These are phyloP conservation scores for Tylopilus plumbeoviolaceoides DNA, from an alignment of 768 basidiomycete genomes.

Conservation along the genomic window DNA sequence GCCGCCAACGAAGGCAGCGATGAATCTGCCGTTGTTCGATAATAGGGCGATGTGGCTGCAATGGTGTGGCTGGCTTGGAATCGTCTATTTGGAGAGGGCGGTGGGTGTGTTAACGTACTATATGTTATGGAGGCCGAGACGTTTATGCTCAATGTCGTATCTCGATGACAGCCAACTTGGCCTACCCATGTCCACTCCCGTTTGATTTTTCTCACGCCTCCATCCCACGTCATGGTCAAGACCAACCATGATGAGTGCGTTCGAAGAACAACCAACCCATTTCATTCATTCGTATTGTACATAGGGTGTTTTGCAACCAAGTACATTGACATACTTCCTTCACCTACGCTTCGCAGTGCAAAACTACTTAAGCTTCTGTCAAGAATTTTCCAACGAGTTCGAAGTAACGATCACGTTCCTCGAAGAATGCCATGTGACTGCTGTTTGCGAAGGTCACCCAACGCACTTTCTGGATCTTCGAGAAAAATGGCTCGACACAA, in stretches of 20 bases:
- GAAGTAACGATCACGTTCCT: conserved; percentile 20
- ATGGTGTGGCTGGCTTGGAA: neutral
- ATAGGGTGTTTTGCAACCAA: neutral
- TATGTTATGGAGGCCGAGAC: too few species aligned
- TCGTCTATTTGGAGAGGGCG: neutral
- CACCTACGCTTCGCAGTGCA: neutral
- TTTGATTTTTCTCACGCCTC: too few species aligned
- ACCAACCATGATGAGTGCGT: too few species aligned
- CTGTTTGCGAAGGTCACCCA: conserved; percentile 33
- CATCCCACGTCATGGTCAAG: too few species aligned
- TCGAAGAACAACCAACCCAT: too few species aligned
- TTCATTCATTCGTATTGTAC: neutral
- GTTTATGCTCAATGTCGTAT: too few species aligned
- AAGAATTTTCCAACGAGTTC: conserved; percentile 16
- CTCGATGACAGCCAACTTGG: too few species aligned
- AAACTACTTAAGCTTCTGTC: neutral
- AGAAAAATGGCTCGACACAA: conserved; percentile 32
- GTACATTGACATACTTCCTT: neutral
- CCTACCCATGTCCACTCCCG: too few species aligned
- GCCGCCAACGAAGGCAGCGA: neutral
- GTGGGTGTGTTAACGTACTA: neutral
- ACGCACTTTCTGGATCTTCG: conserved; percentile 30
- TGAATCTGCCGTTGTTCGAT: neutral
- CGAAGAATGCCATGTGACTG: conserved; percentile 16
- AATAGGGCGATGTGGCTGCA: neutral